Evolutionary conservation across 2,329 filamentous ascomycete genomes (phyloP).

Genomic region (Lecanicillium sp.): DNA sequence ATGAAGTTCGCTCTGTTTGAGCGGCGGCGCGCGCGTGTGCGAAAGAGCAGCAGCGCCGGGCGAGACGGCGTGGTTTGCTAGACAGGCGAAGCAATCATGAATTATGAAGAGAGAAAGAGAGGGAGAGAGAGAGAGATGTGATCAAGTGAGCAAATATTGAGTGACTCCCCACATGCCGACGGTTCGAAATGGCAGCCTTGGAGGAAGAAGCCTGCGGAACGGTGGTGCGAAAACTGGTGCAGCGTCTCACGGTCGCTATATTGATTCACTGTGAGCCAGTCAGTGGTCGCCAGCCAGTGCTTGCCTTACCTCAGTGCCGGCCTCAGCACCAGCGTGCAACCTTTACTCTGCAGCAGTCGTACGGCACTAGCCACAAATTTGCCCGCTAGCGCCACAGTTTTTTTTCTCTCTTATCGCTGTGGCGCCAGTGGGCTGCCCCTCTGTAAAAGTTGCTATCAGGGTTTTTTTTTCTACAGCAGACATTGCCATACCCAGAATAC

Average conservation of each 20-base stretch:
- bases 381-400: not conserved
- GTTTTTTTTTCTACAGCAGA: slow-evolving; percentile 4
- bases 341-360: not conserved
- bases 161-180: not conserved
- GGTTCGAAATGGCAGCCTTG: slow-evolving; percentile 6
- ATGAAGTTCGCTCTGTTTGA: no score
- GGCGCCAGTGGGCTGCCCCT: slow-evolving; percentile 8
- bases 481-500: not conserved
- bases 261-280: no score
- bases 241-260: slow-evolving; percentile 1
- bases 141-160: not conserved
- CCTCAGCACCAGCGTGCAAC: not conserved
- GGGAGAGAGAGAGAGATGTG: not conserved
- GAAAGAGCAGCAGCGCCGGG: not conserved
- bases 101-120: no score
- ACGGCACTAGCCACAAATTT: slow-evolving; percentile 6
- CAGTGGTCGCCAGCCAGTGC: no score
- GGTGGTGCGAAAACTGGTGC: not conserved
- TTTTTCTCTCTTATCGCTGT: slow-evolving; percentile 8
- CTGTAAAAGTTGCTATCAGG: slow-evolving; percentile 13
- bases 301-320: not conserved
- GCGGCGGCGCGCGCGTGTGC: no score
- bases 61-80: no score
- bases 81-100: no score
- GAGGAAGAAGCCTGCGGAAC: not conserved